Percentiles rank a stretch among this genome's conserved stretches.
Conservation (phyloP, 352 stramenopile genomes). For the Phytopythium ostracodes region DNA sequence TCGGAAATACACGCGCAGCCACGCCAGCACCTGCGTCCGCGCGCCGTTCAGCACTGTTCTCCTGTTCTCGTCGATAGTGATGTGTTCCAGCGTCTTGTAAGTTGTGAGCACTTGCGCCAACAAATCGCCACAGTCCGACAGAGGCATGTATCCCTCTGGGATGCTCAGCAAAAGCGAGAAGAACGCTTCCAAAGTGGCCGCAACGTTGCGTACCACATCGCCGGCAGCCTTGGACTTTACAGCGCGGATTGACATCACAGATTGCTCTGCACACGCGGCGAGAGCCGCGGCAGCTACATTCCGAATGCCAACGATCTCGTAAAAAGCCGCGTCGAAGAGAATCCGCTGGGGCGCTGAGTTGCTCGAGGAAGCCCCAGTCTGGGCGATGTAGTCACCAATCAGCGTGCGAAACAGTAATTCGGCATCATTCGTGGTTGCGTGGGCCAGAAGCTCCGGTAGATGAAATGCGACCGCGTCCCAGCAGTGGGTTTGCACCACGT, state of each 20-base stretch:
- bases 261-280: conserved; percentile 16
- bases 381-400: conserved; percentile 20
- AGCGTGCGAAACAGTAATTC: conserved; percentile 29
- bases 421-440: conserved; percentile 21
- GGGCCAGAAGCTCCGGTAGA: conserved; percentile 53
- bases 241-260: conserved; percentile 8
- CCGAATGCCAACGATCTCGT: conserved; percentile 63
- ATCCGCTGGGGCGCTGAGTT: conserved; percentile 27
- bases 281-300: conserved; percentile 37
- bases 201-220: conserved; percentile 12
- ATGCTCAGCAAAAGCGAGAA: background rate
- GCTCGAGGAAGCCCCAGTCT: background rate
- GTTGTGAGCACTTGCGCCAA: conserved; percentile 11
- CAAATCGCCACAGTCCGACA: conserved; percentile 11
- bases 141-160: background rate
- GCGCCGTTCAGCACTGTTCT: background rate
- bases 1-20: conserved; percentile 16
- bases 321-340: conserved; percentile 73
- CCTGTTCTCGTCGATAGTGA: background rate
- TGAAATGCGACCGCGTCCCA: conserved; percentile 75
- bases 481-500: conserved; percentile 54
- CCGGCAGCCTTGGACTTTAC: background rate
- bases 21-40: conserved; percentile 6
- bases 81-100: conserved; percentile 1
- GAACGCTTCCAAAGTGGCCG: background rate